Evolutionary conservation across 169 alveolate species (phyloP).

Genomic region (Cryptosporidium felis): DNA sequence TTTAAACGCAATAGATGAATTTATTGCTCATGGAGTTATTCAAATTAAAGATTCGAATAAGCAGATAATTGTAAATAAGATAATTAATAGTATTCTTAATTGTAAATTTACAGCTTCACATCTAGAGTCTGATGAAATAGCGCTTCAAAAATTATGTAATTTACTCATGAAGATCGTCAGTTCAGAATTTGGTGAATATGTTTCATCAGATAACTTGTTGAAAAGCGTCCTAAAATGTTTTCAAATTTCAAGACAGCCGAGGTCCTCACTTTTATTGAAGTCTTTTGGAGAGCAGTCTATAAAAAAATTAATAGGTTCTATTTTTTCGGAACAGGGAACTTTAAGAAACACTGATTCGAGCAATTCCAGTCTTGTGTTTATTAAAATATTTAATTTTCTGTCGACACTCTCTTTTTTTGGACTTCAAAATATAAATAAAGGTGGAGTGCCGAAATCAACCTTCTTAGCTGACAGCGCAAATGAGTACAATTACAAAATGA

Average conservation of each 20-base stretch:
- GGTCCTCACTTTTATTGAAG: conserved; percentile 46
- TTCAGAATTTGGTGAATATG: conserved; percentile 26
- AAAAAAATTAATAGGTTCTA: background rate
- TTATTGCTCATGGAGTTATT: background rate
- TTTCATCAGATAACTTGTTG: conserved; percentile 41
- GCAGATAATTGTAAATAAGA: background rate
- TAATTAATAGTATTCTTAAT: conserved; percentile 23
- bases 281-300: conserved; percentile 53
- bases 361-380: background rate
- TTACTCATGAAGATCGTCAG: conserved; percentile 3
- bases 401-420: conserved; percentile 36
- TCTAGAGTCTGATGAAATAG: conserved; percentile 39
- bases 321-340: conserved; percentile 1
- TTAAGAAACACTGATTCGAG: background rate
- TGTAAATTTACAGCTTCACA: conserved; percentile 58
- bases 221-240: conserved; percentile 46
- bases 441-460: background rate
- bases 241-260: conserved; percentile 67
- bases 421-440: background rate
- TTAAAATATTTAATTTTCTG: conserved; percentile 29
- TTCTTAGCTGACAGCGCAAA: background rate
- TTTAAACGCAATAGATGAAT: conserved; percentile 22
- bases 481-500: conserved; percentile 13
- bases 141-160: conserved; percentile 32
- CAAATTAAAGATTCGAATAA: background rate